Conservation (phyloP, 202 grass and related monocot species). For the Carex sylvatica region DNA sequence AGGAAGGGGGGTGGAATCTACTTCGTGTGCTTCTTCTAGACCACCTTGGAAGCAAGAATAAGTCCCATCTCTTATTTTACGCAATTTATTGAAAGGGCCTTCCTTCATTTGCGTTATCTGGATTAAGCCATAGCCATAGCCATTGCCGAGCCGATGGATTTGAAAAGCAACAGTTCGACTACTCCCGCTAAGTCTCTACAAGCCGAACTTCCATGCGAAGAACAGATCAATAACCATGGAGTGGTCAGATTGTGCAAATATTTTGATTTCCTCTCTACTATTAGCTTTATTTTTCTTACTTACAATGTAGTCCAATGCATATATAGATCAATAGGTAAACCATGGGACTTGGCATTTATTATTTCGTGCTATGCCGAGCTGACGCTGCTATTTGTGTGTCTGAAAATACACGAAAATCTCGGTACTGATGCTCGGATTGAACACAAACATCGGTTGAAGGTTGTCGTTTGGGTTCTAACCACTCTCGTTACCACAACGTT, state of each 20-base stretch:
- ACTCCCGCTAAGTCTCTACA: background rate
- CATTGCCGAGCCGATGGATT: background rate
- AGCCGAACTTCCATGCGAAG: background rate
- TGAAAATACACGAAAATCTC: constrained; percentile 20
- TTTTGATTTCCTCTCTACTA: background rate
- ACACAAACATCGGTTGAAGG: background rate
- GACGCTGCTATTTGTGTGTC: constrained; percentile 24
- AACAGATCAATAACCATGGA: background rate
- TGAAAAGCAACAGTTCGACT: background rate
- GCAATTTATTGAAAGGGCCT: too few species aligned
- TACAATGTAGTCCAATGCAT: background rate
- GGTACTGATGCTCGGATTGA: background rate
- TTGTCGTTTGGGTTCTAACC: constrained; percentile 30
- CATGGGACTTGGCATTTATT: constrained; percentile 26
- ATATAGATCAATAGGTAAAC: background rate
- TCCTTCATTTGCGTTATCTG: background rate
- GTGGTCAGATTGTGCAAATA: background rate
- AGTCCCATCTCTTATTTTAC: too few species aligned
- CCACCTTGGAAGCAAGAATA: too few species aligned
- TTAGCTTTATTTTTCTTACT: background rate
- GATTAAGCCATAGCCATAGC: background rate
- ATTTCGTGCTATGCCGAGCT: constrained; percentile 22
- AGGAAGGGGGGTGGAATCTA: too few species aligned
- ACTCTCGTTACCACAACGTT: constrained; percentile 22
- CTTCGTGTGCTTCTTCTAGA: too few species aligned